Evolutionary conservation across 768 basidiomycete species (phyloP).

Genomic region (Vararia minispora): DNA sequence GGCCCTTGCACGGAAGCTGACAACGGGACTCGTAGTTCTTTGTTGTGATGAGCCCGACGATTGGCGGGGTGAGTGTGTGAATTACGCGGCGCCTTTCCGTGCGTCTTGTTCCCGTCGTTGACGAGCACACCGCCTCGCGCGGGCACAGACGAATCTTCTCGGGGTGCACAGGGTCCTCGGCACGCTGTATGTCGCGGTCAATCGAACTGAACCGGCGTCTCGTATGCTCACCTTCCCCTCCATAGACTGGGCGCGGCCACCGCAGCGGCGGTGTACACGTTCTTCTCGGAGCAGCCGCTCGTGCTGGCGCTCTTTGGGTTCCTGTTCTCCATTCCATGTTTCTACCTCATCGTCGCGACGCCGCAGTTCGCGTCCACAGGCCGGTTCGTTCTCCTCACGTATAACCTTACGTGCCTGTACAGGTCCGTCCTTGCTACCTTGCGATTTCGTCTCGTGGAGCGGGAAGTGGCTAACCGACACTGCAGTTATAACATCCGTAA

Average conservation of each 20-base stretch:
- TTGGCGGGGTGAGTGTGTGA: slow-evolving; percentile 71
- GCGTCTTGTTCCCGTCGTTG: no score
- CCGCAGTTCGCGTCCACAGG: slow-evolving; percentile 68
- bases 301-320: slow-evolving; percentile 78
- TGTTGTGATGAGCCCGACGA: slow-evolving; percentile 84
- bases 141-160: slow-evolving; percentile 69
- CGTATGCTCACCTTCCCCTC: slow-evolving; percentile 8
- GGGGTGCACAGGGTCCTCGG: slow-evolving; percentile 76
- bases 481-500: slow-evolving; percentile 72
- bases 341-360: slow-evolving; percentile 75
- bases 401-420: slow-evolving; percentile 73
- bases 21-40: slow-evolving; percentile 44
- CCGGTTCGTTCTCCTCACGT: slow-evolving; percentile 75
- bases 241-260: slow-evolving; percentile 66
- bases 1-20: slow-evolving; percentile 2
- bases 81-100: no score
- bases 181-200: slow-evolving; percentile 52
- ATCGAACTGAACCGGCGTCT: neutral
- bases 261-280: slow-evolving; percentile 59
- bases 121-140: no score
- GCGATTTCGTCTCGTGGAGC: neutral
- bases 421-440: slow-evolving; percentile 18
- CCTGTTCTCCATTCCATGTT: slow-evolving; percentile 87
- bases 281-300: slow-evolving; percentile 67
- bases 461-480: no score